Evolutionary conservation across 2,329 filamentous ascomycete genomes (phyloP).

Genomic region (Aspergillus novoparasiticus): DNA sequence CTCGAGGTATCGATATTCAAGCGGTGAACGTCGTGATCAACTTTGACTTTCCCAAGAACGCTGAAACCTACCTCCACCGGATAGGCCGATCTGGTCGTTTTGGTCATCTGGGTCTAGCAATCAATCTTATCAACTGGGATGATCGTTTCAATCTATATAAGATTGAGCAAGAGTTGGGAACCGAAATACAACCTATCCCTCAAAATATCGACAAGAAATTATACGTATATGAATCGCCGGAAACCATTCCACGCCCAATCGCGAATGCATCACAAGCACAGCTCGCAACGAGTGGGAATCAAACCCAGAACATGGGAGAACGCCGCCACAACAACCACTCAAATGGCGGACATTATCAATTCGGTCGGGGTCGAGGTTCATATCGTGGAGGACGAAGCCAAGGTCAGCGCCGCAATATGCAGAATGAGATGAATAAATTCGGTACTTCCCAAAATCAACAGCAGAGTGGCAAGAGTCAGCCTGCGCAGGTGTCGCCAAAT

Average conservation of each 20-base stretch:
- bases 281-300: conserved; percentile 19
- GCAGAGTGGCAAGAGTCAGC: conserved; percentile 31
- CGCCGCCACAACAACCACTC: conserved; percentile 40
- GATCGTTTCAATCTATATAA: conserved; percentile 98
- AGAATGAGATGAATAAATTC: conserved; percentile 34
- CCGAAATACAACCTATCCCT: conserved; percentile 96
- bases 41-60: conserved; percentile 99
- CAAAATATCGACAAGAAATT: conserved; percentile 93
- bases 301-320: conserved; percentile 32
- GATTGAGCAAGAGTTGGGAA: conserved; percentile 95
- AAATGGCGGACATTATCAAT: conserved; percentile 41
- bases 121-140: conserved; percentile 99
- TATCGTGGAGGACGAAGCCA: conserved; percentile 49
- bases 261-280: conserved; percentile 53
- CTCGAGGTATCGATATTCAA: conserved; percentile 98
- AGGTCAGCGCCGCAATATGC: conserved; percentile 43
- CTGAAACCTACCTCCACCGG: conserved; percentile 96
- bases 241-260: conserved; percentile 86
- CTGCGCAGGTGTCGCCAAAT: conserved; percentile 33
- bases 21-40: conserved; percentile 99
- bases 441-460: conserved; percentile 31
- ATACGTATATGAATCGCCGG: conserved; percentile 96
- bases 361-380: conserved; percentile 42
- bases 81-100: conserved; percentile 98
- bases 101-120: conserved; percentile 93